Conservation (phyloP, 495 filamentous ascomycete species). For the Aspergillus carlsbadensis region DNA sequence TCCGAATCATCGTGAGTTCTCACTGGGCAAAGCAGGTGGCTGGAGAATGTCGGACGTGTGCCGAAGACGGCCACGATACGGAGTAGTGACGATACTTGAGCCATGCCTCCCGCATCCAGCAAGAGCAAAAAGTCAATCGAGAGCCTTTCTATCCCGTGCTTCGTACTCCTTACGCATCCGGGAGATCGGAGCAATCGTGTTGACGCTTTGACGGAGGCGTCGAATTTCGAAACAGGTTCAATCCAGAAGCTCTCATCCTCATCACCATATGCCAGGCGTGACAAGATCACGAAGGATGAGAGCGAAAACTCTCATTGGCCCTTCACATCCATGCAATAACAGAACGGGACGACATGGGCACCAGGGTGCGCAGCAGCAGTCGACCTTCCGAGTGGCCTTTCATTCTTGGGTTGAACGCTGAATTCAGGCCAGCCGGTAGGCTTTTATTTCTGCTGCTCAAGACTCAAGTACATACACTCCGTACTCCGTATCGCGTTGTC, state of each 20-base stretch:
- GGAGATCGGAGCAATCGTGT: background rate
- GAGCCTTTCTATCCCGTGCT: background rate
- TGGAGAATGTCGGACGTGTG: constrained; percentile 28
- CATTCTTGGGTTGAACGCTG: background rate
- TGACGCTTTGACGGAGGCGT: background rate
- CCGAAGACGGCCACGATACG: constrained; percentile 32
- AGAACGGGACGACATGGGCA: background rate
- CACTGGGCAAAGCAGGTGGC: constrained; percentile 11
- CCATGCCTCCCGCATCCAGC: constrained; percentile 23
- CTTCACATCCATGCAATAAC: background rate
- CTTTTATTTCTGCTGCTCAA: too few species aligned
- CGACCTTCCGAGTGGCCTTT: background rate
- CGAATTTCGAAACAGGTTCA: background rate
- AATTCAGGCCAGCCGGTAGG: background rate
- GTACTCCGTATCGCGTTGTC: too few species aligned
- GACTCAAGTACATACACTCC: too few species aligned
- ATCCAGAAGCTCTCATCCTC: background rate
- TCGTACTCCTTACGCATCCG: background rate
- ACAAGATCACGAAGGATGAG: background rate
- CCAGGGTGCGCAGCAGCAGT: background rate
- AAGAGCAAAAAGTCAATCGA: constrained; percentile 1
- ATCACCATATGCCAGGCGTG: background rate
- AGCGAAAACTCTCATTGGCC: background rate
- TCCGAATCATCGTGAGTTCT: background rate
- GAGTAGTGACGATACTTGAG: too few species aligned